phyloP scores from a whole-genome alignment of 352 stramenopile species.

The Globisporangium nagaii region DNA sequence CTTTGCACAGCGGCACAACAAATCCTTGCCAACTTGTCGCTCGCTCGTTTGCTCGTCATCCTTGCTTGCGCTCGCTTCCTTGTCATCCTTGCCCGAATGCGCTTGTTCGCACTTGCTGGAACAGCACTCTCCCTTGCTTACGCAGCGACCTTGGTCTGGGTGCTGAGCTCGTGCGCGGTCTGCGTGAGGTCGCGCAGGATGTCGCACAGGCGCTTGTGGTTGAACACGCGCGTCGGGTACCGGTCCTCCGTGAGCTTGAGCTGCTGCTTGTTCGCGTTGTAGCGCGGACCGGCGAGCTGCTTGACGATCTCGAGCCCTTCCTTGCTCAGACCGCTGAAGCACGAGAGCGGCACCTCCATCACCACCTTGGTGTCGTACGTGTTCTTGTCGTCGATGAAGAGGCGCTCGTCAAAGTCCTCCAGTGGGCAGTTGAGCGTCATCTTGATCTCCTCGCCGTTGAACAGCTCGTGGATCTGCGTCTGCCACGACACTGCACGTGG shows the following conservation, averaged over 20 bases:
- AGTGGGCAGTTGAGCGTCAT: constrained; percentile 74
- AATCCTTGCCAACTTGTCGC: neutral
- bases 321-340: constrained; percentile 51
- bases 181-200: constrained; percentile 73
- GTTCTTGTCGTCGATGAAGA: constrained; percentile 76
- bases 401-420: constrained; percentile 77
- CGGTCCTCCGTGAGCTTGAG: constrained; percentile 80
- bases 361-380: constrained; percentile 79
- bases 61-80: constrained; percentile 6
- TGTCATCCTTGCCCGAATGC: constrained; percentile 3
- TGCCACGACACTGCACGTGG: constrained; percentile 52
- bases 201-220: constrained; percentile 84
- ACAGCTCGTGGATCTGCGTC: constrained; percentile 68
- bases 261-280: constrained; percentile 72
- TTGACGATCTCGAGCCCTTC: constrained; percentile 47
- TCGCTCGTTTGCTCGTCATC: neutral
- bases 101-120: neutral
- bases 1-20: neutral
- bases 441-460: constrained; percentile 61
- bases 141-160: constrained; percentile 23
- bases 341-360: constrained; percentile 71
- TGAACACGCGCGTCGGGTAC: constrained; percentile 70
- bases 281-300: constrained; percentile 67
- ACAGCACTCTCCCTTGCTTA: neutral
- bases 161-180: constrained; percentile 59